A percentile compares a stretch with the other conserved stretches of the same genome.
phyloP scores from a whole-genome alignment of 129 eudicot species.

The Helianthus tuberosus region DNA sequence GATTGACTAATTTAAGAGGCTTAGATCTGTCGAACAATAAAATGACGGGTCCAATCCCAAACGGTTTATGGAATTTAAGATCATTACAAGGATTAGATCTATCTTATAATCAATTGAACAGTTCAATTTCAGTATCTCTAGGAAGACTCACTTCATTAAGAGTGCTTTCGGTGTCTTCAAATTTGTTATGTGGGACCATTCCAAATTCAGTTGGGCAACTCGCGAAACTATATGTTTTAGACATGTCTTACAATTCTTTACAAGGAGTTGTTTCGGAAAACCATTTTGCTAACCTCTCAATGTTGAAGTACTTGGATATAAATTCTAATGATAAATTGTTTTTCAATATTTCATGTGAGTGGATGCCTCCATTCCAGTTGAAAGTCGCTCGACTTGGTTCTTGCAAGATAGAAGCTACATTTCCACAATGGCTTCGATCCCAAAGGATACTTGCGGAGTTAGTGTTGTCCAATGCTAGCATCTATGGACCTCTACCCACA shows the following conservation, averaged over 20 bases:
- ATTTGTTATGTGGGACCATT: background rate
- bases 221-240: background rate
- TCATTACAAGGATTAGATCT: too few relatives aligned
- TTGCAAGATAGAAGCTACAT: background rate
- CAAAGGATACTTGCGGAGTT: background rate
- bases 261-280: background rate
- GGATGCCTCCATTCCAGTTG: background rate
- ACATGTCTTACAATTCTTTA: background rate
- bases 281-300: background rate
- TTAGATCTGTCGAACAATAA: too few relatives aligned
- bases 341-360: background rate
- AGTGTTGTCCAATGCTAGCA: background rate
- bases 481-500: conserved; percentile 5
- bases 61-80: too few relatives aligned
- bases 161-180: background rate
- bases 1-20: background rate
- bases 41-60: too few relatives aligned
- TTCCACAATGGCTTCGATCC: background rate
- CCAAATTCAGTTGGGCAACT: background rate
- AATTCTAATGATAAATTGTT: background rate
- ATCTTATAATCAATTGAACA: too few relatives aligned
- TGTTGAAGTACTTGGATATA: background rate
- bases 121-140: background rate
- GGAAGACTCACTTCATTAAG: background rate
- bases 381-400: background rate